Evolutionary conservation across 305 asterid genomes (phyloP).

Genomic region (Fraxinus baroniana): DNA sequence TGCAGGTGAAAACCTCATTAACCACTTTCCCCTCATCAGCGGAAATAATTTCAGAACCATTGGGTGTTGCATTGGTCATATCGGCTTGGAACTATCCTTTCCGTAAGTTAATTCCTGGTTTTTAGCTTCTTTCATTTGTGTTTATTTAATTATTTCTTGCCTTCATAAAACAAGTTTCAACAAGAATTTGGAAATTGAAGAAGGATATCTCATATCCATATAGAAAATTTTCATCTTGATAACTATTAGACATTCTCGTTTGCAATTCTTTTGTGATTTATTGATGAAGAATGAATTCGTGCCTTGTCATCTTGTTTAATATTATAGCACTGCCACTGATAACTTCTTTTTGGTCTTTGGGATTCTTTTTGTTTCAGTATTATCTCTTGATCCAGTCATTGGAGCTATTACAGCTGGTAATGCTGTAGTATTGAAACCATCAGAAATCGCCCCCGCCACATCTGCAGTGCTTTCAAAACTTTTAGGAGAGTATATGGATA

Average conservation of each 20-base stretch:
- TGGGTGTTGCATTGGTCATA: constrained; percentile 75
- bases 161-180: not conserved
- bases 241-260: not conserved
- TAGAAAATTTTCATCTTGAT: not conserved
- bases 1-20: constrained; percentile 67
- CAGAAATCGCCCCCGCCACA: constrained; percentile 76
- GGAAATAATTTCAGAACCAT: constrained; percentile 79
- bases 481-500: constrained; percentile 73
- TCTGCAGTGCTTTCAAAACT: constrained; percentile 61
- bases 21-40: constrained; percentile 76
- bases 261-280: not conserved
- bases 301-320: not conserved
- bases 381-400: constrained; percentile 74
- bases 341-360: not conserved
- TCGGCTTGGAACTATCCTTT: constrained; percentile 96
- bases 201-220: not conserved
- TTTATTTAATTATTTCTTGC: not conserved
- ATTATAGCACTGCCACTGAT: not conserved
- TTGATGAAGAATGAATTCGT: not conserved
- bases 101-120: constrained; percentile 44
- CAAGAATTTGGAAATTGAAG: not conserved
- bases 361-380: constrained; percentile 35
- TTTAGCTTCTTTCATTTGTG: not conserved
- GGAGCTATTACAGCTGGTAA: constrained; percentile 94
- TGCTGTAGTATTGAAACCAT: constrained; percentile 77